phyloP scores from a whole-genome alignment of 1,139 yeast species.

The Debaryomyces robertsiae region DNA sequence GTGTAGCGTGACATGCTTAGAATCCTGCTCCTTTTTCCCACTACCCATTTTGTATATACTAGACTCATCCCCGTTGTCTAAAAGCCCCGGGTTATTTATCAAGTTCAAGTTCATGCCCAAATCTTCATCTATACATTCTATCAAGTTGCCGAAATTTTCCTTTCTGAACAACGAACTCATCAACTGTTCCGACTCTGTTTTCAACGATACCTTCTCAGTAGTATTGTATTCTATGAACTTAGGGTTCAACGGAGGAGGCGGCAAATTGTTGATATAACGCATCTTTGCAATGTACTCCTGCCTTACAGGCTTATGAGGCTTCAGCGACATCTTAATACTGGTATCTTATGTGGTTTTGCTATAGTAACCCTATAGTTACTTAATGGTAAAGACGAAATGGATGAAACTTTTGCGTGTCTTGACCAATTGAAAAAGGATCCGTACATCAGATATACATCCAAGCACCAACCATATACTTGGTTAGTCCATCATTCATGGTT shows the following conservation, averaged over 20 bases:
- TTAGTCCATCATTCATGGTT: no score
- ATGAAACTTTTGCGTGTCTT: no score
- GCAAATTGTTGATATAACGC: conserved; percentile 82
- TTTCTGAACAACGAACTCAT: conserved; percentile 75
- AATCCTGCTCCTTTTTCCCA: conserved; percentile 22
- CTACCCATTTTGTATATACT: conserved; percentile 35
- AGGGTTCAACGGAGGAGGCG: conserved; percentile 94
- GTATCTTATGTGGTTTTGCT: neutral
- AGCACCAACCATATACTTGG: no score
- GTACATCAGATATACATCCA: no score
- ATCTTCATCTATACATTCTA: conserved; percentile 69
- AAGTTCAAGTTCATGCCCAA: conserved; percentile 82
- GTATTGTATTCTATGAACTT: conserved; percentile 64
- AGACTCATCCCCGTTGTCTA: conserved; percentile 62
- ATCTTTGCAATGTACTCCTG: conserved; percentile 90
- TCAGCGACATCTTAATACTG: conserved; percentile 13
- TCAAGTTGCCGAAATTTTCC: conserved; percentile 67
- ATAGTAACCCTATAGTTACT: no score
- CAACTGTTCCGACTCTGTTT: conserved; percentile 60
- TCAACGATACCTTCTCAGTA: conserved; percentile 40
- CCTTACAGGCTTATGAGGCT: conserved; percentile 46
- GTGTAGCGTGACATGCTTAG: conserved; percentile 52
- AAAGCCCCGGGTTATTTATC: conserved; percentile 64
- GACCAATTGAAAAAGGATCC: no score
- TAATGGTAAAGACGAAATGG: no score